A percentile compares a stretch with the other conserved stretches of the same genome.
Conservation (phyloP, 2,329 filamentous ascomycete species). For the Lasiodiplodia citricola region DNA sequence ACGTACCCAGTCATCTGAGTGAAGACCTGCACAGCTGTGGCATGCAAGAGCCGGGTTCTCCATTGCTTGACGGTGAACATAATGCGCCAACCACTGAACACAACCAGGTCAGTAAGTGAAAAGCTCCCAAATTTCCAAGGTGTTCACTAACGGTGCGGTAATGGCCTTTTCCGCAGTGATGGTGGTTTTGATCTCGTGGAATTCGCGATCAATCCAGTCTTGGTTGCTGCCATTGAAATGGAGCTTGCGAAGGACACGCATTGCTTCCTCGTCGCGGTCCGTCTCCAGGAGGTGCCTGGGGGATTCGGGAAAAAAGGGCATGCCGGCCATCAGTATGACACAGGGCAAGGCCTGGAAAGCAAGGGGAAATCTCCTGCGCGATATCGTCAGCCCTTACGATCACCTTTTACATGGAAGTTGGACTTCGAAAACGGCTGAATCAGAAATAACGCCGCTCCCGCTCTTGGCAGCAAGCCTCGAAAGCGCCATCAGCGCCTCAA, state of each 20-base stretch:
- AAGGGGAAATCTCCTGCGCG: slow-evolving; percentile 46
- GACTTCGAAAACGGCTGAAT: not conserved
- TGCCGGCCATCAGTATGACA: slow-evolving; percentile 48
- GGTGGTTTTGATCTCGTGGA: slow-evolving; percentile 65
- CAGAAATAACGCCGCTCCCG: not conserved
- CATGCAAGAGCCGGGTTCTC: slow-evolving; percentile 67
- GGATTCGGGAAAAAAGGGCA: slow-evolving; percentile 50
- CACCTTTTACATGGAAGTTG: not conserved
- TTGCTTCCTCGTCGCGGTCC: slow-evolving; percentile 62
- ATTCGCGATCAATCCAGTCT: slow-evolving; percentile 64
- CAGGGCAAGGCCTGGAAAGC: slow-evolving; percentile 55
- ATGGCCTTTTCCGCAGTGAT: slow-evolving; percentile 65
- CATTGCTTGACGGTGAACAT: slow-evolving; percentile 65
- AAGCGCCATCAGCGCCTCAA: not conserved
- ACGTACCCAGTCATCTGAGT: slow-evolving; percentile 65
- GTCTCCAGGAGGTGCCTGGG: slow-evolving; percentile 49
- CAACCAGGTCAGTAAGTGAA: slow-evolving; percentile 1
- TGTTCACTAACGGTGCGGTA: slow-evolving; percentile 45
- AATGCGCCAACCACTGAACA: slow-evolving; percentile 54
- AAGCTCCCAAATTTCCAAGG: not conserved
- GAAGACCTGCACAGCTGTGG: slow-evolving; percentile 67
- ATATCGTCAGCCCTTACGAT: not conserved
- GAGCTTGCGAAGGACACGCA: slow-evolving; percentile 52
- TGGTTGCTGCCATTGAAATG: slow-evolving; percentile 61
- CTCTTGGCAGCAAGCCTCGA: not conserved